A percentile compares a stretch with the other conserved stretches of the same genome.
Evolutionary conservation across 768 basidiomycete species (phyloP).

Genomic region (Epithele typhae): DNA sequence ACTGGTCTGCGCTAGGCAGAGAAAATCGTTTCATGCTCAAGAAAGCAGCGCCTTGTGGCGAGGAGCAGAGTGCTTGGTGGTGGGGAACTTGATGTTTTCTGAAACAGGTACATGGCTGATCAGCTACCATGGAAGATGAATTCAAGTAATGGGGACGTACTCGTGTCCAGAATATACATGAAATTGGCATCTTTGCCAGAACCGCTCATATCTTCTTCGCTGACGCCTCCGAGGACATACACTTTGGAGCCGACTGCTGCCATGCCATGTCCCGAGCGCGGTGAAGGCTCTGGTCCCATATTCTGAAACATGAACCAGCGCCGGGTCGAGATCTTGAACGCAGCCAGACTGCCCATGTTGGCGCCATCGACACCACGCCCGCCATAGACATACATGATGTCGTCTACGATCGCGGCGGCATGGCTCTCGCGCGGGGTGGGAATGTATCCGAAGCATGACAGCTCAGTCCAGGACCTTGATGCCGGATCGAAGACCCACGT

Average conservation of each 20-base stretch:
- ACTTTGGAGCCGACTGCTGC: constrained; percentile 80
- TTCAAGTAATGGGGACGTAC: constrained; percentile 43
- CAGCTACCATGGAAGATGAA: neutral
- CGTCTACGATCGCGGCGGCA: constrained; percentile 89
- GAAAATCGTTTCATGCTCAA: neutral
- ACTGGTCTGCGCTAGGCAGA: neutral
- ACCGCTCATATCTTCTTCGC: constrained; percentile 60
- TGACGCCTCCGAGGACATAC: constrained; percentile 90
- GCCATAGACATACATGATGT: constrained; percentile 94
- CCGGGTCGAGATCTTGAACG: constrained; percentile 92
- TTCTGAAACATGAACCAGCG: constrained; percentile 99
- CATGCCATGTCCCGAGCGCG: constrained; percentile 94
- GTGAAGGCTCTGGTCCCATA: constrained; percentile 93
- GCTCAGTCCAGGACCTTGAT: constrained; percentile 78
- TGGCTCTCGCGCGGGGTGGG: constrained; percentile 92
- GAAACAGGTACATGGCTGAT: constrained; percentile 3
- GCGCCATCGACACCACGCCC: constrained; percentile 94
- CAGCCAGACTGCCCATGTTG: constrained; percentile 86
- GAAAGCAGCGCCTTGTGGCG: neutral
- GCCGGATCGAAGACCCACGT: constrained; percentile 88
- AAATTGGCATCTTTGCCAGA: constrained; percentile 51
- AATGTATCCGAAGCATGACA: constrained; percentile 90
- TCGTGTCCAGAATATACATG: constrained; percentile 87
- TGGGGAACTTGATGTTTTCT: constrained; percentile 85
- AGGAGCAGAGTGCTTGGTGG: constrained; percentile 23